A percentile compares a stretch with the other conserved stretches of the same genome.
These are phyloP conservation scores for Syzygium aromaticum DNA, from an alignment of 345 rosid species.

Conservation along the genomic window DNA sequence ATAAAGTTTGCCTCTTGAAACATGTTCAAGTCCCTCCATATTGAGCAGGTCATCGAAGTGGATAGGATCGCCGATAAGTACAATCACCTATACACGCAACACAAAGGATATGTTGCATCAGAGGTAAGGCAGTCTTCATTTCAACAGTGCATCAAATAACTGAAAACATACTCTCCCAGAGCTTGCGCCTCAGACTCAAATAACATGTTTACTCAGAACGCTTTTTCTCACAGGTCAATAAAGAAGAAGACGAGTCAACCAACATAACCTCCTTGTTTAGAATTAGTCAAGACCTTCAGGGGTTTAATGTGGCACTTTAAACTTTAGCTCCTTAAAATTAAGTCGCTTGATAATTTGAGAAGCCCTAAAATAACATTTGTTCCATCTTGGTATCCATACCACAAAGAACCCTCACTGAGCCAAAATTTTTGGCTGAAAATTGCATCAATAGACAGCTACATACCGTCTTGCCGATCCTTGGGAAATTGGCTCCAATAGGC, in stretches of 20 bases:
- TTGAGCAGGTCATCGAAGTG: conserved; percentile 54
- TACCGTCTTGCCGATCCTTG: conserved; percentile 89
- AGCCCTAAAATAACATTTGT: not conserved
- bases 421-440: not conserved
- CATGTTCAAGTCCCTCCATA: conserved; percentile 27
- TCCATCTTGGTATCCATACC: not conserved
- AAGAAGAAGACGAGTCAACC: not conserved
- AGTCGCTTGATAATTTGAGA: not conserved
- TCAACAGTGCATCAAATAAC: not conserved
- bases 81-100: conserved; percentile 54
- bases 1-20: conserved; percentile 62
- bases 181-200: not conserved
- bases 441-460: conserved; percentile 1
- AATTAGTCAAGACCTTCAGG: not conserved
- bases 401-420: not conserved
- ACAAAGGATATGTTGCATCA: not conserved
- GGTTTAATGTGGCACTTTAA: not conserved
- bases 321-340: not conserved
- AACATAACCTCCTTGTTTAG: not conserved
- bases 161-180: not conserved
- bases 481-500: conserved; percentile 87
- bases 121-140: not conserved
- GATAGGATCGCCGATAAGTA: conserved; percentile 82
- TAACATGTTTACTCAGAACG: not conserved
- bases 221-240: not conserved